phyloP scores from a whole-genome alignment of 768 basidiomycete species.

The Lentinula edodes region DNA sequence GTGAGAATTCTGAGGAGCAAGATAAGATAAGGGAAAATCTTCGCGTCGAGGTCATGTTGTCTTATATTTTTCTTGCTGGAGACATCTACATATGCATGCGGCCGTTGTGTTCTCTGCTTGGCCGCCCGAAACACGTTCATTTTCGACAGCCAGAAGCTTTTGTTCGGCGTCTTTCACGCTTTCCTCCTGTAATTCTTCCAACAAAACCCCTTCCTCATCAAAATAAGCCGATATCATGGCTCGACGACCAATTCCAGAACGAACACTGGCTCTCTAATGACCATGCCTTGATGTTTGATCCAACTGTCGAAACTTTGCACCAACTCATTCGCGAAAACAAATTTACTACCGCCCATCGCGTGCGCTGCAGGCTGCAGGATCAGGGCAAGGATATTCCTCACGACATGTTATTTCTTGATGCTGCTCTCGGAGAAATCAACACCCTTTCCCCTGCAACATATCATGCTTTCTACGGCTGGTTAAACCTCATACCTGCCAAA shows the following conservation, averaged over 20 bases:
- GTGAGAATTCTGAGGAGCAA: background rate
- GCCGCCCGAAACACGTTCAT: background rate
- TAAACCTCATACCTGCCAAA: background rate
- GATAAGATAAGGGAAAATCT: background rate
- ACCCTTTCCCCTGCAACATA: background rate
- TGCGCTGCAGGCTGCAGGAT: background rate
- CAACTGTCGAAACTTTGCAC: background rate
- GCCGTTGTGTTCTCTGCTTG: background rate
- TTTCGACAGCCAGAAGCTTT: background rate
- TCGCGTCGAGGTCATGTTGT: background rate
- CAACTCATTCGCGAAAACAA: background rate
- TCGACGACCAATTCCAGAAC: background rate
- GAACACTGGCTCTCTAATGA: background rate
- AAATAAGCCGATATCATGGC: background rate
- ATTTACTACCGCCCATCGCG: background rate
- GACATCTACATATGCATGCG: background rate
- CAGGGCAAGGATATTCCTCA: background rate
- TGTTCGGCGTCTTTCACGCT: background rate
- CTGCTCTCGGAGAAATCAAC: constrained; percentile 4
- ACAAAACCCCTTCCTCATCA: background rate
- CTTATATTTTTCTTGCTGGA: background rate
- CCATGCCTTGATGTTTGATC: background rate
- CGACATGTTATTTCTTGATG: constrained; percentile 2
- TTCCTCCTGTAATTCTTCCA: background rate
- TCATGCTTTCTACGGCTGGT: constrained; percentile 1